Percentiles rank a stretch among this genome's conserved stretches.
phyloP scores from a whole-genome alignment of 768 basidiomycete species.

The Ramaria sp. region DNA sequence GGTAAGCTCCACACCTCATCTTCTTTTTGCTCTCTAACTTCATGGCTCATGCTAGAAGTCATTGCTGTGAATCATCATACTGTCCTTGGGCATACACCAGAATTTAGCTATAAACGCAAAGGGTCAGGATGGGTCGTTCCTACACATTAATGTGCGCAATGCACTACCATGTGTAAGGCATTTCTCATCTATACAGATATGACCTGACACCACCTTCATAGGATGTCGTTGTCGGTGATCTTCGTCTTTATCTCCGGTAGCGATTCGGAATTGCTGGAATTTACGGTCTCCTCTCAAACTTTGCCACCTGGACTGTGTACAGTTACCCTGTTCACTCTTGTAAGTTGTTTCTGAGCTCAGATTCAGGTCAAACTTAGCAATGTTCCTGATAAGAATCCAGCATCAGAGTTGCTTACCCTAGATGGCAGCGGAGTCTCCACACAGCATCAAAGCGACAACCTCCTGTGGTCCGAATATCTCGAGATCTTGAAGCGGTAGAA shows the following conservation, averaged over 20 bases:
- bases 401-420: slow-evolving; percentile 55
- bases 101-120: slow-evolving; percentile 38
- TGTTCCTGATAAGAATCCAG: slow-evolving; percentile 44
- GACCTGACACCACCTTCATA: slow-evolving; percentile 19
- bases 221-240: slow-evolving; percentile 50
- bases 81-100: slow-evolving; percentile 38
- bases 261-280: slow-evolving; percentile 52
- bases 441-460: slow-evolving; percentile 14
- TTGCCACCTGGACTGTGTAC: slow-evolving; percentile 50
- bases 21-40: slow-evolving; percentile 1
- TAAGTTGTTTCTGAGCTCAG: slow-evolving; percentile 26
- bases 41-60: slow-evolving; percentile 46
- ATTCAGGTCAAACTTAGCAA: neutral
- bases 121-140: slow-evolving; percentile 53
- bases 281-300: slow-evolving; percentile 28
- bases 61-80: slow-evolving; percentile 51
- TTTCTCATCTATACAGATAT: neutral
- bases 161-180: slow-evolving; percentile 61
- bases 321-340: slow-evolving; percentile 59
- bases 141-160: slow-evolving; percentile 55
- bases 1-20: no score
- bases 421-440: slow-evolving; percentile 4
- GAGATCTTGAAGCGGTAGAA: slow-evolving; percentile 51
- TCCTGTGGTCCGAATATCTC: slow-evolving; percentile 52
- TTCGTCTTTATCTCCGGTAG: slow-evolving; percentile 53